A percentile compares a stretch with the other conserved stretches of the same genome.
These are phyloP conservation scores for Phaeotremella skinneri DNA, from an alignment of 768 basidiomycete genomes.

Conservation along the genomic window DNA sequence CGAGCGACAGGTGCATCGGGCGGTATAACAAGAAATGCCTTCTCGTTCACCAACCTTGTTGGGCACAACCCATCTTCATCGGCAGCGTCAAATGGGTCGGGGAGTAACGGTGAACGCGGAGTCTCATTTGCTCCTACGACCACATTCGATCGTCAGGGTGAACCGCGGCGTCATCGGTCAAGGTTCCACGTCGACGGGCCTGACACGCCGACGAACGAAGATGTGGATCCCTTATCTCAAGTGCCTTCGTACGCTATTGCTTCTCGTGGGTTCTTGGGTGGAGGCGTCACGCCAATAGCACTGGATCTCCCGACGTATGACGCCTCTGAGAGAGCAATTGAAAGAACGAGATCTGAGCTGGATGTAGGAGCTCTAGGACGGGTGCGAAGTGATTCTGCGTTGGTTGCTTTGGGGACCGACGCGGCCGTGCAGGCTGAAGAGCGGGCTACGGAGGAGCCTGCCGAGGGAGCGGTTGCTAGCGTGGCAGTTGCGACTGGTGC, in stretches of 20 bases:
- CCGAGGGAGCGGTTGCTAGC: background rate
- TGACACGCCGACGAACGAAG: conserved; percentile 22
- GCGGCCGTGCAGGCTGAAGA: conserved; percentile 32
- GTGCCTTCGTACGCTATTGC: conserved; percentile 84
- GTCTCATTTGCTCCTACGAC: conserved; percentile 22
- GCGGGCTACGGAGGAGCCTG: conserved; percentile 19
- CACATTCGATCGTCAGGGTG: background rate
- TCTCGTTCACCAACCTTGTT: conserved; percentile 22
- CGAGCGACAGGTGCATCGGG: conserved; percentile 9
- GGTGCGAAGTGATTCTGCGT: conserved; percentile 34
- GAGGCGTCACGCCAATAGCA: conserved; percentile 80
- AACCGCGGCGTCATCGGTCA: background rate
- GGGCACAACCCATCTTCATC: background rate
- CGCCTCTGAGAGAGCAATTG: conserved; percentile 57
- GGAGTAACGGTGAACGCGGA: conserved; percentile 2
- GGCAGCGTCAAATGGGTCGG: background rate
- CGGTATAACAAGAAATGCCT: conserved; percentile 22
- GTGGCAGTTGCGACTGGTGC: too few species aligned
- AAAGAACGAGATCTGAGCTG: conserved; percentile 22
- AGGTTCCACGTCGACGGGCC: conserved; percentile 6
- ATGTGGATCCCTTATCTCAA: conserved; percentile 60
- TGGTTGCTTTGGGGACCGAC: conserved; percentile 33
- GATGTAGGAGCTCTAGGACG: background rate
- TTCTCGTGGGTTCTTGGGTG: conserved; percentile 79
- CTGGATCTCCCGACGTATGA: conserved; percentile 83